Percentiles rank a stretch among this genome's conserved stretches.
phyloP scores from a whole-genome alignment of 148 eudicot species.

The Cornus controversa region DNA sequence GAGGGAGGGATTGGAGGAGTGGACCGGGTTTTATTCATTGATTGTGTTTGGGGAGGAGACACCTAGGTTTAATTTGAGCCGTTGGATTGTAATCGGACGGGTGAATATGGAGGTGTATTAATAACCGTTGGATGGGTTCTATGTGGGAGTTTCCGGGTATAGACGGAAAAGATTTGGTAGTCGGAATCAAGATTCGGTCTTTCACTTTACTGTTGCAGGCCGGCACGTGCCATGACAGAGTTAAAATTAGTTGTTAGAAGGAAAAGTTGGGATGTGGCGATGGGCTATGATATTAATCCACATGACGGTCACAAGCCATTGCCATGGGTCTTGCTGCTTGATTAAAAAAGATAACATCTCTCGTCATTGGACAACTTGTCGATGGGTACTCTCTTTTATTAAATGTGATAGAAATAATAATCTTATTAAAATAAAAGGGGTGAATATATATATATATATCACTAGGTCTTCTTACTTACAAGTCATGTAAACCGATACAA shows the following conservation, averaged over 20 bases:
- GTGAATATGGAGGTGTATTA: not conserved
- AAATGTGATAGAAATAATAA: too few relatives aligned
- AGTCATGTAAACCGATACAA: too few relatives aligned
- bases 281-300: not conserved
- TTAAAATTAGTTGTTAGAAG: not conserved
- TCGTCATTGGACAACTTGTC: too few relatives aligned
- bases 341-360: too few relatives aligned
- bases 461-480: too few relatives aligned
- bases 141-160: constrained; percentile 27
- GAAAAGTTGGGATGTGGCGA: not conserved
- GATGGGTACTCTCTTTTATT: too few relatives aligned
- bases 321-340: too few relatives aligned
- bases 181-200: constrained; percentile 42
- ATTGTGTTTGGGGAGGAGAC: too few relatives aligned
- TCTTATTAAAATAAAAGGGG: too few relatives aligned
- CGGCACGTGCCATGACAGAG: constrained; percentile 36
- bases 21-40: too few relatives aligned
- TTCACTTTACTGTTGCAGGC: constrained; percentile 33
- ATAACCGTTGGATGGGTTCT: constrained; percentile 24
- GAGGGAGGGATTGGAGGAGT: too few relatives aligned
- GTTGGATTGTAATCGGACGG: constrained; percentile 39
- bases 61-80: constrained; percentile 28
- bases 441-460: too few relatives aligned
- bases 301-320: not conserved
- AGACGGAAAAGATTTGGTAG: constrained; percentile 43